Evolutionary conservation across 768 basidiomycete genomes (phyloP).

Genomic region (Kwoniella dendrophila): DNA sequence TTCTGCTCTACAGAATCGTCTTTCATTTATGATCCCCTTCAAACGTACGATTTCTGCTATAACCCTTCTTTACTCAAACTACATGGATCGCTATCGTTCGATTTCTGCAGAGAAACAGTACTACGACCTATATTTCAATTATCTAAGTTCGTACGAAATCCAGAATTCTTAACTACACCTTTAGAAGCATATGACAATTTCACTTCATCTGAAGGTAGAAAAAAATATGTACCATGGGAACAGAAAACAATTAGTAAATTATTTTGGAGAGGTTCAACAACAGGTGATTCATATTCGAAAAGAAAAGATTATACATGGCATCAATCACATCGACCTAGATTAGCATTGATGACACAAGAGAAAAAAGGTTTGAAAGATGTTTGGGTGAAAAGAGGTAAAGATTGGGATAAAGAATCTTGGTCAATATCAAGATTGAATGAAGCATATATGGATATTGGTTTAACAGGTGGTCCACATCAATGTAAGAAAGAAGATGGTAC

Average conservation of each 20-base stretch:
- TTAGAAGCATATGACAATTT: conserved; percentile 50
- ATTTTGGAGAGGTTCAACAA: conserved; percentile 57
- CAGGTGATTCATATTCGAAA: conserved; percentile 50
- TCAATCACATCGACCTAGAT: conserved; percentile 53
- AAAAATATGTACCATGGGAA: conserved; percentile 52
- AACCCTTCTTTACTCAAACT: conserved; percentile 38
- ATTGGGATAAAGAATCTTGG: conserved; percentile 49
- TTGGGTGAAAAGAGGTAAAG: conserved; percentile 45
- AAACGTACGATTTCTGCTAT: conserved; percentile 47
- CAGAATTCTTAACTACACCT: conserved; percentile 51
- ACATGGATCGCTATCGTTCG: conserved; percentile 50
- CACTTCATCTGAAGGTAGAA: conserved; percentile 29
- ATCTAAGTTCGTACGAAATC: conserved; percentile 49
- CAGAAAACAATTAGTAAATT: conserved; percentile 55
- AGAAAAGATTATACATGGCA: conserved; percentile 53
- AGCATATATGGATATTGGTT: conserved; percentile 51
- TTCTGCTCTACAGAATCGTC: conserved; percentile 33
- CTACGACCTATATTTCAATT: conserved; percentile 53
- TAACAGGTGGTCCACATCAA: conserved; percentile 52
- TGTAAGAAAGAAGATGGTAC: conserved; percentile 54
- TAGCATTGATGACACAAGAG: conserved; percentile 53
- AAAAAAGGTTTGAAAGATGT: conserved; percentile 48
- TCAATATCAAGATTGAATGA: conserved; percentile 37
- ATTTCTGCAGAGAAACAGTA: conserved; percentile 42
- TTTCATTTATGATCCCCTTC: conserved; percentile 47